A percentile compares a stretch with the other conserved stretches of the same genome.
phyloP scores from a whole-genome alignment of 371 early-diverging fungal genomes.

The Mortierella sp. region DNA sequence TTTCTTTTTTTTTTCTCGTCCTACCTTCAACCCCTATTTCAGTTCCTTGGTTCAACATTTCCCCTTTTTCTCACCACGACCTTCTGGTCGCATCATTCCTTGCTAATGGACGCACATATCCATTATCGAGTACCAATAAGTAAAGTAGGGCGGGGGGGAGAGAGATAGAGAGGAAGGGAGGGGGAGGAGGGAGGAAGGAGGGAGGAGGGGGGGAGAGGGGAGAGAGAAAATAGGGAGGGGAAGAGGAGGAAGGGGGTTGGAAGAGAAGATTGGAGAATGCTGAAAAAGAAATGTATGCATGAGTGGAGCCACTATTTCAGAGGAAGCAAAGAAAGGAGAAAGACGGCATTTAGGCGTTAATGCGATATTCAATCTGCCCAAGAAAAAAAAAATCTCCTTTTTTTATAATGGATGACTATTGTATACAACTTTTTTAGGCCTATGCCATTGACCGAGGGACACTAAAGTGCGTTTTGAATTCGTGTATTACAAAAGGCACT shows the following conservation, averaged over 20 bases:
- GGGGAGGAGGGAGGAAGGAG: constrained; percentile 2
- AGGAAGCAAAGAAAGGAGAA: neutral
- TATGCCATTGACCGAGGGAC: neutral
- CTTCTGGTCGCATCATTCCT: no score
- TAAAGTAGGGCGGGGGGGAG: no score
- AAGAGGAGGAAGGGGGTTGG: no score
- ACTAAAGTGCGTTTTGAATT: neutral
- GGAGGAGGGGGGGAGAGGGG: neutral
- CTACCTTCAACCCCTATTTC: no score
- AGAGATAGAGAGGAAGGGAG: neutral
- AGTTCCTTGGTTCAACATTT: no score
- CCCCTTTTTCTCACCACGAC: no score
- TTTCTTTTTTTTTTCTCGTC: no score
- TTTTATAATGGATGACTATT: constrained; percentile 1
- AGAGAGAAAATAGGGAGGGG: neutral
- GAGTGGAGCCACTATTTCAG: neutral
- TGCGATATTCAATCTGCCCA: neutral
- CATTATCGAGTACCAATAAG: no score
- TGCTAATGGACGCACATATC: no score
- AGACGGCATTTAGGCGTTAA: constrained; percentile 4
- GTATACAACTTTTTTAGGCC: constrained; percentile 1
- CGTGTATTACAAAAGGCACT: no score
- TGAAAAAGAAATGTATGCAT: neutral
- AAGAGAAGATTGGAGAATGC: neutral
- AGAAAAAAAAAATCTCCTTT: constrained; percentile 4